Evolutionary conservation across 78 protist genomes (phyloP).

Genomic region (Polysphondylium violaceum): DNA sequence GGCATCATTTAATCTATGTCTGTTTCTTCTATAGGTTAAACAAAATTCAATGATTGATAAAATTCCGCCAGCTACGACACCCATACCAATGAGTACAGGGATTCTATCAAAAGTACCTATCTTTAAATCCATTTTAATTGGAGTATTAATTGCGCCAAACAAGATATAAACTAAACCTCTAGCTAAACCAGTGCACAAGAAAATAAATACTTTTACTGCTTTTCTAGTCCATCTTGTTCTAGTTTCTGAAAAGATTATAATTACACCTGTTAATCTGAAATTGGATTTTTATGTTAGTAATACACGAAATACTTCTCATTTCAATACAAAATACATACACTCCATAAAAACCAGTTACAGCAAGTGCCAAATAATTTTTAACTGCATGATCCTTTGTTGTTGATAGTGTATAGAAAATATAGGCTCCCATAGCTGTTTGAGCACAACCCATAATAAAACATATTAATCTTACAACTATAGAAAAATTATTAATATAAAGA

Average conservation of each 20-base stretch:
- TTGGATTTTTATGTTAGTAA: not conserved
- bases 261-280: slow-evolving; percentile 26
- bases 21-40: slow-evolving; percentile 58
- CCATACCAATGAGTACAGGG: slow-evolving; percentile 30
- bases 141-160: slow-evolving; percentile 33
- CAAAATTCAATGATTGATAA: slow-evolving; percentile 24
- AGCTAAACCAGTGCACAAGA: slow-evolving; percentile 45
- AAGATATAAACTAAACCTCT: slow-evolving; percentile 71
- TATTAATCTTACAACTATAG: slow-evolving; percentile 35
- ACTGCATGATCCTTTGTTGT: slow-evolving; percentile 25
- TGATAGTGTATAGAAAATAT: slow-evolving; percentile 5
- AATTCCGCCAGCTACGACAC: slow-evolving; percentile 41
- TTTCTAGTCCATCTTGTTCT: slow-evolving; percentile 71
- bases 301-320: not conserved
- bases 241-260: slow-evolving; percentile 38
- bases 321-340: not conserved
- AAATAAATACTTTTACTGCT: slow-evolving; percentile 31
- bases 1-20: slow-evolving; percentile 33
- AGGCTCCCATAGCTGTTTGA: slow-evolving; percentile 57
- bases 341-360: slow-evolving; percentile 44
- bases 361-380: slow-evolving; percentile 20
- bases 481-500: not conserved
- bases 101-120: slow-evolving; percentile 9
- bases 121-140: not conserved
- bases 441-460: slow-evolving; percentile 34